Conservation (phyloP, 176 grass and related monocot genomes). For the Aegilops umbellulata region DNA sequence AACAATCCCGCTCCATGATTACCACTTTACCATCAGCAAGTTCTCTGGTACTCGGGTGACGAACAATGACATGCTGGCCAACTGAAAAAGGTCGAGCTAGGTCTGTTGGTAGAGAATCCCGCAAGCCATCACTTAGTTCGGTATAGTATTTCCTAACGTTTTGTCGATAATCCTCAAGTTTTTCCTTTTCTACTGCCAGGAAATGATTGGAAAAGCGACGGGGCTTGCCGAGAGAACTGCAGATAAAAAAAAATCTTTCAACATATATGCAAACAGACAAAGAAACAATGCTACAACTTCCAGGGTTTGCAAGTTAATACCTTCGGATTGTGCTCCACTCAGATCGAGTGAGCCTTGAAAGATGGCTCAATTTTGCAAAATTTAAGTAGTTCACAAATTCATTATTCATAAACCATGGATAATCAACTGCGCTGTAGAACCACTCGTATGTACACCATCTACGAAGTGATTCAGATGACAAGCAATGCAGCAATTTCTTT, state of each 20-base stretch:
- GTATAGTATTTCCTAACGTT: conserved; percentile 56
- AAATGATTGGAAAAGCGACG: conserved; percentile 56
- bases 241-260: conserved; percentile 15
- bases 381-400: conserved; percentile 63
- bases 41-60: conserved; percentile 60
- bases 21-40: conserved; percentile 59
- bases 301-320: conserved; percentile 27
- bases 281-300: conserved; percentile 3
- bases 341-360: conserved; percentile 51
- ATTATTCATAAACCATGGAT: conserved; percentile 76
- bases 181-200: conserved; percentile 56
- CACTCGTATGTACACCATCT: conserved; percentile 79
- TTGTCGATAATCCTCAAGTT: conserved; percentile 54
- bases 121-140: conserved; percentile 34
- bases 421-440: conserved; percentile 84
- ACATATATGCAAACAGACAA: conserved; percentile 1
- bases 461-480: conserved; percentile 53
- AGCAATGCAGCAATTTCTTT: conserved; percentile 43
- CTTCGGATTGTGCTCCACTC: conserved; percentile 71
- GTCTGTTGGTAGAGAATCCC: conserved; percentile 57
- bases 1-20: conserved; percentile 31
- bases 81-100: conserved; percentile 60
- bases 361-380: conserved; percentile 54
- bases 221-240: conserved; percentile 78
- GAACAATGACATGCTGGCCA: conserved; percentile 56